These are phyloP conservation scores for Urtica urens DNA, from an alignment of 306 rosid species.

Conservation along the genomic window DNA sequence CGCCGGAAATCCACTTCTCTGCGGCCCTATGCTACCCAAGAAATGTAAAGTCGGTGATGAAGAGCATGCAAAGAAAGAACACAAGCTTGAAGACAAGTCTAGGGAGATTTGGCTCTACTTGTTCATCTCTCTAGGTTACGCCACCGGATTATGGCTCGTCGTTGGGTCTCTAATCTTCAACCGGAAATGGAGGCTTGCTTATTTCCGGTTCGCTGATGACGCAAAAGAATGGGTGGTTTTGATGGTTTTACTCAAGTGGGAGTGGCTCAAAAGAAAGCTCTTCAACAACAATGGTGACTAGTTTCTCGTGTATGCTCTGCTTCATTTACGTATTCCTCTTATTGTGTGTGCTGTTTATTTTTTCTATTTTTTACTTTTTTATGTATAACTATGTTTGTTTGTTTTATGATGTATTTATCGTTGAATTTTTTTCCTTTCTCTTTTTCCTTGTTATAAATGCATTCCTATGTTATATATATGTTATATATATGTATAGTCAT, in stretches of 20 bases:
- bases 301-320: too few relatives aligned
- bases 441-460: too few relatives aligned
- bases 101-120: conserved; percentile 10
- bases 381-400: too few relatives aligned
- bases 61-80: not conserved
- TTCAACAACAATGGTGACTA: too few relatives aligned
- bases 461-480: too few relatives aligned
- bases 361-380: too few relatives aligned
- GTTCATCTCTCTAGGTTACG: conserved; percentile 6
- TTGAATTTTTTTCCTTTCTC: too few relatives aligned
- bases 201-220: not conserved
- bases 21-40: conserved; percentile 2
- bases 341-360: too few relatives aligned
- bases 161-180: conserved; percentile 8
- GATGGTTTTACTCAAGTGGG: not conserved
- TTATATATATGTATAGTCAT: too few relatives aligned
- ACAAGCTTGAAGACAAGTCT: not conserved
- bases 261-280: too few relatives aligned
- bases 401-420: too few relatives aligned
- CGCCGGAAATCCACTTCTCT: conserved; percentile 3
- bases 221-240: not conserved
- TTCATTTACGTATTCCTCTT: too few relatives aligned
- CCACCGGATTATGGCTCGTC: conserved; percentile 12
- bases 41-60: conserved; percentile 1
- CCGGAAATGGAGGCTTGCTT: conserved; percentile 11